Percentiles rank a stretch among this genome's conserved stretches.
Conservation (phyloP, 2,329 filamentous ascomycete species). For the Microdochium nivale region DNA sequence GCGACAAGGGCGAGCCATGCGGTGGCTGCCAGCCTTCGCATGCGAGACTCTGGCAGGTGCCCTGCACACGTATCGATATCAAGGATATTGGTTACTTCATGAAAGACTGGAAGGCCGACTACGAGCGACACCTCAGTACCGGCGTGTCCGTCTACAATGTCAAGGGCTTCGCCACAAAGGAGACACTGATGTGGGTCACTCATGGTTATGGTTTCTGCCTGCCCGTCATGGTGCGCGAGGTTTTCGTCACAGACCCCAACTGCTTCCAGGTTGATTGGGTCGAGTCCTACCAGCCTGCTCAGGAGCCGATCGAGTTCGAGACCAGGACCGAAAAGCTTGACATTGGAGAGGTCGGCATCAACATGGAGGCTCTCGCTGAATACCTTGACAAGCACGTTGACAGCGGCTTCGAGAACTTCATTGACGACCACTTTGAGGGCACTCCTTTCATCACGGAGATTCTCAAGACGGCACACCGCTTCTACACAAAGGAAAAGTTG, state of each 20-base stretch:
- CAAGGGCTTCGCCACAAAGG: constrained; percentile 67
- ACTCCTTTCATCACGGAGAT: constrained; percentile 94
- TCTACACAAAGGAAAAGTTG: constrained; percentile 79
- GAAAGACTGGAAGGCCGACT: constrained; percentile 98
- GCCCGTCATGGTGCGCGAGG: constrained; percentile 87
- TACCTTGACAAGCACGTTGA: constrained; percentile 96
- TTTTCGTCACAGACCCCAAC: constrained; percentile 84
- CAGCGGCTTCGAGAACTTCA: constrained; percentile 82
- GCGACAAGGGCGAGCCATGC: constrained; percentile 94
- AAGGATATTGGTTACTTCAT: constrained; percentile 98
- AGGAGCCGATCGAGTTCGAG: constrained; percentile 73
- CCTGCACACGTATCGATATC: constrained; percentile 96
- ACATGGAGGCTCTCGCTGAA: constrained; percentile 70
- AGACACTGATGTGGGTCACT: constrained; percentile 78
- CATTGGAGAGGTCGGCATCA: constrained; percentile 82
- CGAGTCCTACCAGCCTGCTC: constrained; percentile 60
- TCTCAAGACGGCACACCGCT: constrained; percentile 90
- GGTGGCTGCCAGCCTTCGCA: constrained; percentile 93
- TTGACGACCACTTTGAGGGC: constrained; percentile 93
- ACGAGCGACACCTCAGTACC: constrained; percentile 78
- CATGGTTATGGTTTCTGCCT: constrained; percentile 92
- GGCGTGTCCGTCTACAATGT: constrained; percentile 92
- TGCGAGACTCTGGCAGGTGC: constrained; percentile 92
- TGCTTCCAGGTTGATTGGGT: constrained; percentile 94
- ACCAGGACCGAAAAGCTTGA: constrained; percentile 83